Conservation (phyloP, 257 asterid genomes). For the Voacanga thouarsii region DNA sequence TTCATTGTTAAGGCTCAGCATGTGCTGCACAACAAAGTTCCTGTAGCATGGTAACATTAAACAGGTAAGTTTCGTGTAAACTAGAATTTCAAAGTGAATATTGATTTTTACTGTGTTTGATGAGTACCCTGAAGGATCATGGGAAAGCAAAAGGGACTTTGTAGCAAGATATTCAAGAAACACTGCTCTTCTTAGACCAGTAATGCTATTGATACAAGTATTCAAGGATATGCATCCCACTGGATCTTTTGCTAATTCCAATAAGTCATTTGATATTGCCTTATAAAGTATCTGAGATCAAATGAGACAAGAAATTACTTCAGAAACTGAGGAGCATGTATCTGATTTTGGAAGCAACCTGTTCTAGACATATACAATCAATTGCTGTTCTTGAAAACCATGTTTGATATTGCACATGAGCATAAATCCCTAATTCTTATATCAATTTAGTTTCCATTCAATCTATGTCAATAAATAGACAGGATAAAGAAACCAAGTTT, state of each 20-base stretch:
- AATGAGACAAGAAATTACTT: not conserved
- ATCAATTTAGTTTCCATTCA: not conserved
- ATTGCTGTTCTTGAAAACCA: not conserved
- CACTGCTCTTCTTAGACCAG: conserved; percentile 17
- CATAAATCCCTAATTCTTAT: not conserved
- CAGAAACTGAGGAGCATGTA: not conserved
- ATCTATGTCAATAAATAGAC: not conserved
- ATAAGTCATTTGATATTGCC: conserved; percentile 3
- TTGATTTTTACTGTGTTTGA: not conserved
- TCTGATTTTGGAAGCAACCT: not conserved
- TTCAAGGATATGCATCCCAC: conserved; percentile 39
- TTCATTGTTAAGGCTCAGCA: not conserved
- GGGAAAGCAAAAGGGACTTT: conserved; percentile 23
- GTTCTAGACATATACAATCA: not conserved
- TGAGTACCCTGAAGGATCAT: conserved; percentile 41
- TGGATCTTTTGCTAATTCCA: conserved; percentile 26
- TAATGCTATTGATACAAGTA: conserved; percentile 17
- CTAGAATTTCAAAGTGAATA: not conserved
- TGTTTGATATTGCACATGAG: not conserved
- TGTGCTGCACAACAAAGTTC: conserved; percentile 48
- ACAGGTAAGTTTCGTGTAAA: not conserved
- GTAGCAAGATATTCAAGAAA: conserved; percentile 33
- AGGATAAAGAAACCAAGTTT: not conserved
- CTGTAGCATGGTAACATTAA: conserved; percentile 17
- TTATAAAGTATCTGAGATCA: conserved; percentile 31